Base-by-base conservation (phyloP, 2,329 filamentous ascomycete genomes). In the Alternaria novae-zelandiae region DNA sequence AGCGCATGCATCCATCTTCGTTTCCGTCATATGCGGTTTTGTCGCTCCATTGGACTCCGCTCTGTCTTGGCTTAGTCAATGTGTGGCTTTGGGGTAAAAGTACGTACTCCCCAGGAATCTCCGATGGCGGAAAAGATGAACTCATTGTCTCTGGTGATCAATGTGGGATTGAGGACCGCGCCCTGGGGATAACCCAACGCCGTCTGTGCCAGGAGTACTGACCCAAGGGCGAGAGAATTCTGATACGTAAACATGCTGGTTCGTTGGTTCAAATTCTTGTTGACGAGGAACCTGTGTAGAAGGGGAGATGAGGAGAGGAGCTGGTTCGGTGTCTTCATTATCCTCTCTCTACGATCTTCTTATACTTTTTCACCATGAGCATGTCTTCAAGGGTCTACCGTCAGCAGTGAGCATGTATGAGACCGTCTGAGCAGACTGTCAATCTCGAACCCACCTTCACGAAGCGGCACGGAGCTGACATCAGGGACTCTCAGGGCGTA, bases 121-220 rank as follows among this genome's bases (percentile, higher is more conserved):
- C 36, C 36, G 36, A 41, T 41, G 36, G 36, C 36, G 36, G 36
- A 41, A 41, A 41, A 41, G 36, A 41, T 41, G 36, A 41, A 41
- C 36, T 41, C 36, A 41, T 41, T 41, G 36, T 41, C 36, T 17
- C 36, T 17, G 36, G 36, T 41, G 15, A 4, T 41, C 32, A 41
- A 10, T 3, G 8, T 17, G 15, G 8, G 8, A 2, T 41, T 17
- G 15, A 41, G 32, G 4, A 5, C 8, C 5, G 4, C 8, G 8
- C 32, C 32, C 15, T 41, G 4, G n/a, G 36, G 36, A 3, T 41
- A 41, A 5, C 36, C 36, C 36, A 3, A 41, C 36, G 17, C 36
- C 3, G 36, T 6, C 36, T 17, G 36, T 41, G n/a, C 36, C n/a
- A 41, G 15, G 2, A 41, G 36, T 17, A 41, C 3, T 17, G 36